These are phyloP conservation scores for Zizania latifolia DNA, from an alignment of 176 grass and related monocot genomes.

Conservation along the genomic window DNA sequence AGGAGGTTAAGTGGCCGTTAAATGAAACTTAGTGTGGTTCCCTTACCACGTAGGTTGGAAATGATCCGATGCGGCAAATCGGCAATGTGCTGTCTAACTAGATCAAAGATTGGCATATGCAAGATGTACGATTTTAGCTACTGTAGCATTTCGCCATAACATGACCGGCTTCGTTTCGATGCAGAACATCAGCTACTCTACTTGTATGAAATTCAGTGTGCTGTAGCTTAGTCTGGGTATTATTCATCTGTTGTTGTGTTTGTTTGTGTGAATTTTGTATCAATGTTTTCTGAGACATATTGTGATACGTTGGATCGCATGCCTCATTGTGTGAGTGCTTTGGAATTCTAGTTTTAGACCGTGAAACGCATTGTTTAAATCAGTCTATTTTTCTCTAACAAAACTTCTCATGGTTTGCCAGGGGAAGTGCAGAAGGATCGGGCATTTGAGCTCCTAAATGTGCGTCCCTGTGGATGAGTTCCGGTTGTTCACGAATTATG, in stretches of 20 bases:
- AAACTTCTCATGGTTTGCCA: conserved; percentile 24
- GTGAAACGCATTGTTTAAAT: background rate
- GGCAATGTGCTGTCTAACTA: background rate
- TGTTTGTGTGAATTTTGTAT: background rate
- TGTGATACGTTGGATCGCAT: background rate
- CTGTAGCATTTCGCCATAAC: too few relatives aligned
- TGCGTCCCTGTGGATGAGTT: conserved; percentile 60
- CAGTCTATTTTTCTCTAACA: background rate
- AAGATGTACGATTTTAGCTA: background rate
- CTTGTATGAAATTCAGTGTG: background rate
- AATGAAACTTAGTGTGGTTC: background rate
- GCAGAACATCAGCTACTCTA: background rate
- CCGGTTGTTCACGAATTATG: conserved; percentile 67
- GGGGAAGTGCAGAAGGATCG: conserved; percentile 72
- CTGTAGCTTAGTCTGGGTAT: background rate
- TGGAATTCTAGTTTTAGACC: background rate
- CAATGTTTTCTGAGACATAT: background rate
- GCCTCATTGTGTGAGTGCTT: background rate
- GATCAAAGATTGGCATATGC: background rate
- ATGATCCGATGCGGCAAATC: too few relatives aligned
- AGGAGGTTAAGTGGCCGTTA: too few relatives aligned
- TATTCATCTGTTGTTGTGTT: background rate
- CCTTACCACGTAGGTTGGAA: background rate
- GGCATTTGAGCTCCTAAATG: conserved; percentile 59
- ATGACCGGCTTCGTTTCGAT: background rate